These are phyloP conservation scores for Chlamydomonas asymmetrica DNA, from an alignment of 139 green algal species.

Conservation along the genomic window DNA sequence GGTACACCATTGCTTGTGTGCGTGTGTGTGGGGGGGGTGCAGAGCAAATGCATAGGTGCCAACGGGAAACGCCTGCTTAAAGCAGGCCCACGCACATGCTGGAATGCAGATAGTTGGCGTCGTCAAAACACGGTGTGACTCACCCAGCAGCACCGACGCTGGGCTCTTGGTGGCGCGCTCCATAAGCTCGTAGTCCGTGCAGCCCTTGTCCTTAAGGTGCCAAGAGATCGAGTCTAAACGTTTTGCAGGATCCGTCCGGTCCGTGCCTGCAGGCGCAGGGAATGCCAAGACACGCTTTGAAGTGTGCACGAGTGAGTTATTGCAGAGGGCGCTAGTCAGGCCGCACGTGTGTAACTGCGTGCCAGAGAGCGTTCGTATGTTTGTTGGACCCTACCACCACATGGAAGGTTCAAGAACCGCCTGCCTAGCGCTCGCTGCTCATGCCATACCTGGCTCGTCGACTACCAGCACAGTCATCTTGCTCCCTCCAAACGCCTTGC, in stretches of 20 bases:
- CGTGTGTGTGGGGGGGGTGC: too few species aligned
- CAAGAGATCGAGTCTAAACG: conserved; percentile 23
- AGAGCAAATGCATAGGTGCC: too few species aligned
- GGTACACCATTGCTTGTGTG: too few species aligned
- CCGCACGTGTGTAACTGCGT: too few species aligned
- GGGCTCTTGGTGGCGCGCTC: conserved; percentile 32
- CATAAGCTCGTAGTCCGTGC: conserved; percentile 26
- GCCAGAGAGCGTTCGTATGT: too few species aligned
- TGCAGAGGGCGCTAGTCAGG: conserved; percentile 8
- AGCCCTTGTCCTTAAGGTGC: conserved; percentile 38
- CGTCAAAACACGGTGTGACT: not conserved
- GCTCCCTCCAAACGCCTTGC: conserved; percentile 11
- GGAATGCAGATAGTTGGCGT: not conserved
- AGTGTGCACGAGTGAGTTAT: conserved; percentile 1
- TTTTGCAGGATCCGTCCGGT: conserved; percentile 16
- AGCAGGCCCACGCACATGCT: not conserved
- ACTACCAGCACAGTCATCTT: conserved; percentile 70
- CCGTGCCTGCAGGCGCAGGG: conserved; percentile 7
- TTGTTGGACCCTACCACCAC: too few species aligned
- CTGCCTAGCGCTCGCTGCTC: not conserved
- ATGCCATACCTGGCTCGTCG: conserved; percentile 40
- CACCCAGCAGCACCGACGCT: conserved; percentile 32
- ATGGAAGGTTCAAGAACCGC: not conserved
- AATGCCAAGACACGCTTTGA: not conserved
- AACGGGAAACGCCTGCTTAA: too few species aligned